Evolutionary conservation across 306 rosid genomes (phyloP), one percentile per base, ranked within the genome.

Genomic region (Psophocarpus tetragonolobus): DNA sequence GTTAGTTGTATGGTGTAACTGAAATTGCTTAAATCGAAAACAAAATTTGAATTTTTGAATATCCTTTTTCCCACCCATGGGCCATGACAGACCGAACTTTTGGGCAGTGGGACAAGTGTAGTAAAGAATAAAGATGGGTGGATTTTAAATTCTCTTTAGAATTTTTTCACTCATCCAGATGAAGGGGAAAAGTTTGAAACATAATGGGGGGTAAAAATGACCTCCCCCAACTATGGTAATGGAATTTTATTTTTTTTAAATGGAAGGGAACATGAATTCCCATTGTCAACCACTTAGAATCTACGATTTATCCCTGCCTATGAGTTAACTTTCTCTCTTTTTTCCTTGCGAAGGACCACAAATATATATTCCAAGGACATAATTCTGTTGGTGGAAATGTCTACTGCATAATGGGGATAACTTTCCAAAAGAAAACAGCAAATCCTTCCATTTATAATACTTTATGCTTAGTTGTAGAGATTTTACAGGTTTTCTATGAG

Each of bases 101-200:
- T 35, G 13, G 65, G 50, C 27, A 33, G 36, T 12, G 36, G 76
- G 76, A 51, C 50, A 53, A 32, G 36, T 53, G 23, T 51, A 53
- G 66, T 53, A 72, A 48, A 71, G 65, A 53, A 51, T 53, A 72
- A 48, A 71, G 65, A 53, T 20, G 21, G 24, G 63, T 50, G 30
- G 51, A 72, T 72, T 27, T 27, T 23, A 69, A 35, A 33, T 53
- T 53, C 24, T 51, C 66, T 33, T 12, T 13, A 51, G 42, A 35
- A 33, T 20, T 6, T 30, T 33, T 35, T 36, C 21, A 33, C 27
- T 53, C 65, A 51, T 53, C 47, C 45, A 71, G 74, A 69, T 17
- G 27, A 8, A 12, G 74, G 74, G 14, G 57, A 26, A 68, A 67
- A 67, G 56, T 23, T 68, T 8, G 56, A 42, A 68, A 68, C 38